Conservation (phyloP, 176 grass and related monocot genomes). For the Triticum monococcum region DNA sequence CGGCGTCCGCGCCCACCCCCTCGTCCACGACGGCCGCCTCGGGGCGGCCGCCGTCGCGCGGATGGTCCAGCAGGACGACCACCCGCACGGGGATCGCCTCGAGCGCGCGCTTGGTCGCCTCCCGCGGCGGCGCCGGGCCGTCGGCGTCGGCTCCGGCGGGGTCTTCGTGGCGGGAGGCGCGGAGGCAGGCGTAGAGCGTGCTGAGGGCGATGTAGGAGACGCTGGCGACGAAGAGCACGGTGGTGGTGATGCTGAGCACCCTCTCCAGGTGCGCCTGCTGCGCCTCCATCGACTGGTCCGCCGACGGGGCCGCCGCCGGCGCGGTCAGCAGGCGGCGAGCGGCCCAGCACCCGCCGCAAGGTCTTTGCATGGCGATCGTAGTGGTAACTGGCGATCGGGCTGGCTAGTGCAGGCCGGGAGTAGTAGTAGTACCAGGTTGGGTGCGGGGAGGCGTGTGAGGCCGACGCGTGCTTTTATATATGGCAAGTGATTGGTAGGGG, state of each 20-base stretch:
- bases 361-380: no score
- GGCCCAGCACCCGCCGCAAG: background rate
- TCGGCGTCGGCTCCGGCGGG: background rate
- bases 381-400: background rate
- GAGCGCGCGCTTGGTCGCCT: slow-evolving; percentile 24
- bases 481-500: background rate
- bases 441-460: background rate
- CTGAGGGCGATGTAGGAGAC: slow-evolving; percentile 22
- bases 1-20: background rate
- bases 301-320: no score
- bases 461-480: background rate
- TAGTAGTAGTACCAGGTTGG: no score
- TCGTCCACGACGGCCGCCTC: background rate
- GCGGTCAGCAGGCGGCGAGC: background rate
- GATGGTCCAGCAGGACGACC: background rate
- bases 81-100: slow-evolving; percentile 22
- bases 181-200: slow-evolving; percentile 20
- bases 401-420: no score
- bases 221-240: slow-evolving; percentile 22
- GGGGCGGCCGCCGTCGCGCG: background rate
- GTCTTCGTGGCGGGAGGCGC: background rate
- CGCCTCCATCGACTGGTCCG: background rate
- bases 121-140: background rate
- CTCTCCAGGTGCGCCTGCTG: slow-evolving; percentile 29
- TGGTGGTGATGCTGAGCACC: background rate